These are phyloP conservation scores for Eucalyptus camaldulensis DNA, from an alignment of 345 rosid genomes.

Conservation along the genomic window DNA sequence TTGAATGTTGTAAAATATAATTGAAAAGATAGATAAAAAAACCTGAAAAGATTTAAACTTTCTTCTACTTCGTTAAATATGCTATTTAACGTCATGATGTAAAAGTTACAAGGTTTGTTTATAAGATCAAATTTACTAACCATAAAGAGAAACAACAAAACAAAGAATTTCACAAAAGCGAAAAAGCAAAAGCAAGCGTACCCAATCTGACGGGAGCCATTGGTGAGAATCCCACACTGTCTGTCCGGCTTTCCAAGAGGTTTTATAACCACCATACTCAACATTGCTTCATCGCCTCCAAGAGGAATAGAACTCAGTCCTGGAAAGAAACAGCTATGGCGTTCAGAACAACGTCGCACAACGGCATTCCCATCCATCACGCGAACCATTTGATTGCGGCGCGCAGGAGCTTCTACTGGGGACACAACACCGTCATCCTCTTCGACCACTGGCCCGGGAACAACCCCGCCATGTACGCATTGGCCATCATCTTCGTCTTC, in stretches of 20 bases:
- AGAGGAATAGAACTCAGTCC: background rate
- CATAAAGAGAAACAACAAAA: background rate
- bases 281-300: background rate
- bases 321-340: background rate
- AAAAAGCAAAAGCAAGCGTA: background rate
- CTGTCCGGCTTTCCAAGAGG: background rate
- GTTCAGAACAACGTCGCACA: background rate
- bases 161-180: background rate
- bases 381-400: background rate
- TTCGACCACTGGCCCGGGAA: conserved; percentile 79
- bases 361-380: background rate
- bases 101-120: background rate
- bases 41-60: background rate
- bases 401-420: conserved; percentile 59
- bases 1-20: background rate
- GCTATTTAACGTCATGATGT: background rate
- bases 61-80: background rate
- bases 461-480: conserved; percentile 46
- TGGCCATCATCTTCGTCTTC: conserved; percentile 55
- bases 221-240: background rate
- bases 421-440: conserved; percentile 42
- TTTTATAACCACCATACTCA: background rate
- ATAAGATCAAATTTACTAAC: background rate
- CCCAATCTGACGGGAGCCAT: background rate
- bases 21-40: background rate